Conservation (phyloP, 768 basidiomycete genomes). For the Xanthoconium purpureum region DNA sequence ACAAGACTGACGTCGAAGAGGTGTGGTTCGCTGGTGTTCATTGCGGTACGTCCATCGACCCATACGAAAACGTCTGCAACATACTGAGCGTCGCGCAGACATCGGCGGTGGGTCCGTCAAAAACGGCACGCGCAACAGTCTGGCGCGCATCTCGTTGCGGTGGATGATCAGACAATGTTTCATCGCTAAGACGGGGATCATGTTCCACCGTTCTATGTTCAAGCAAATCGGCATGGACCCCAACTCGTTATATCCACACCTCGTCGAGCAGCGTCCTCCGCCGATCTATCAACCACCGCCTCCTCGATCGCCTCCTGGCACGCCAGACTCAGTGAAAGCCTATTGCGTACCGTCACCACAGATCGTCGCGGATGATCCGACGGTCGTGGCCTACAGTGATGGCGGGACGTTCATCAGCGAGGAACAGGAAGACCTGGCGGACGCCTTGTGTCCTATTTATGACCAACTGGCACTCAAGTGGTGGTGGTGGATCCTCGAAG, state of each 20-base stretch:
- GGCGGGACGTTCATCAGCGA: slow-evolving; percentile 37
- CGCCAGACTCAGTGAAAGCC: slow-evolving; percentile 11
- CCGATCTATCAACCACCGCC: slow-evolving; percentile 30
- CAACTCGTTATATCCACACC: slow-evolving; percentile 40
- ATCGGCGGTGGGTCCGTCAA: slow-evolving; percentile 70
- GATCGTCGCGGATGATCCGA: slow-evolving; percentile 9
- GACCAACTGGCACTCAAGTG: slow-evolving; percentile 49
- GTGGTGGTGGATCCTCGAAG: slow-evolving; percentile 68
- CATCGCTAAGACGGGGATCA: slow-evolving; percentile 51
- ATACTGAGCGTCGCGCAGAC: slow-evolving; percentile 39
- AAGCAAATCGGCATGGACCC: slow-evolving; percentile 46
- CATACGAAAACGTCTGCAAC: background rate
- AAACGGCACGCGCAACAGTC: slow-evolving; percentile 54
- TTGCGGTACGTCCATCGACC: slow-evolving; percentile 46
- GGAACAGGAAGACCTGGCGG: slow-evolving; percentile 62
- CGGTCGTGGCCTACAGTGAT: slow-evolving; percentile 17
- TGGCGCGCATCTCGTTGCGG: slow-evolving; percentile 69
- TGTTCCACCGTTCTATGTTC: slow-evolving; percentile 49
- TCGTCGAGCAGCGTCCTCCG: slow-evolving; percentile 43
- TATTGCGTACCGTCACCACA: slow-evolving; percentile 14
- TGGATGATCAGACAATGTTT: slow-evolving; percentile 78
- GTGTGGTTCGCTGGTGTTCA: slow-evolving; percentile 83
- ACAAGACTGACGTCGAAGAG: slow-evolving; percentile 61
- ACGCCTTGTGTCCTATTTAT: slow-evolving; percentile 49
- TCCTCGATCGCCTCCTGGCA: slow-evolving; percentile 9